Conservation (phyloP, 1,284 basidiomycete genomes). For the Phellopilus nigrolimitatus region DNA sequence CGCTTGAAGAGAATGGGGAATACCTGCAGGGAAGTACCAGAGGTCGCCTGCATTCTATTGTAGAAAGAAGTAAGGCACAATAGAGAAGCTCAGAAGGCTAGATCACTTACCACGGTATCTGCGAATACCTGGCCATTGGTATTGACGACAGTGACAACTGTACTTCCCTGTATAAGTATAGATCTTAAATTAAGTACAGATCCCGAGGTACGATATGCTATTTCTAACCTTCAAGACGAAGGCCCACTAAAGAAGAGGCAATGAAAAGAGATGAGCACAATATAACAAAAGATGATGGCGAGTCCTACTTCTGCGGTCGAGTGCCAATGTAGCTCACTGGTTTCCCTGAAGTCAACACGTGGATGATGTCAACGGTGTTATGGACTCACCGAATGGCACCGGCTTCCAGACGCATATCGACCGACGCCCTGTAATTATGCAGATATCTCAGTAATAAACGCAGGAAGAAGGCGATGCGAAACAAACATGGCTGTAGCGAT, state of each 20-base stretch:
- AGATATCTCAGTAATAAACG: neutral
- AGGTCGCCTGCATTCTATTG: conserved; percentile 33
- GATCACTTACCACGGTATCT: conserved; percentile 48
- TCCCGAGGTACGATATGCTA: neutral
- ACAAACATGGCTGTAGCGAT: conserved; percentile 46
- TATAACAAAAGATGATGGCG: conserved; percentile 24
- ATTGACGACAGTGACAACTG: conserved; percentile 60
- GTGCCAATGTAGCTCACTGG: conserved; percentile 73
- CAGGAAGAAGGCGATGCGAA: neutral
- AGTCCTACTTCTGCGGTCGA: conserved; percentile 54
- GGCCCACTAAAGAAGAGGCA: conserved; percentile 48
- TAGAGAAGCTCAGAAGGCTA: conserved; percentile 33
- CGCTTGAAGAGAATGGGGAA: conserved; percentile 65
- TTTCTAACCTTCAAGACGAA: conserved; percentile 52
- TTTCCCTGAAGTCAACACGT: conserved; percentile 27
- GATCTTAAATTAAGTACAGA: conserved; percentile 9
- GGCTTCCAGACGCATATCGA: conserved; percentile 64
- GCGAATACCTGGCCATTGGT: conserved; percentile 58
- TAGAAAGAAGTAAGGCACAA: conserved; percentile 8
- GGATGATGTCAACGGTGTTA: conserved; percentile 5
- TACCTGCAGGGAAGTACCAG: conserved; percentile 68
- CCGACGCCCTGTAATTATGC: conserved; percentile 55
- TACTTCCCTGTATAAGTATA: conserved; percentile 44
- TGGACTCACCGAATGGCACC: conserved; percentile 54
- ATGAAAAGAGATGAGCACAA: conserved; percentile 30